These are phyloP conservation scores for Eudorina sp. DNA, from an alignment of 139 green algal genomes.

Conservation along the genomic window DNA sequence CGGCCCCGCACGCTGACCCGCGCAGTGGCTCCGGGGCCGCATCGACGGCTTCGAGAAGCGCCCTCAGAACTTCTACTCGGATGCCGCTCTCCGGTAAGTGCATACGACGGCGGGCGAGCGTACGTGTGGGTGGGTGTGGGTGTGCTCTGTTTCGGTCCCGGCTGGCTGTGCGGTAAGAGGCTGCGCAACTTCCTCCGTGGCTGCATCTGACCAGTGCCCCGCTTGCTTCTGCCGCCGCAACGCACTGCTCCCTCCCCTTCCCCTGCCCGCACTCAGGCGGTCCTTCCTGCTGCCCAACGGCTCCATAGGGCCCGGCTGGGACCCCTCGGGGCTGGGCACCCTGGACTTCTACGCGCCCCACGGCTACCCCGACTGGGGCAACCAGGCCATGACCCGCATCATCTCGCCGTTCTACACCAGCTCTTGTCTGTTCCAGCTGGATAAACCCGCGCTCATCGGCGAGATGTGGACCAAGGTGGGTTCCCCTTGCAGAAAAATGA, in stretches of 20 bases:
- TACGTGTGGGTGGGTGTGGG: too few species aligned
- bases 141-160: too few species aligned
- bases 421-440: not conserved
- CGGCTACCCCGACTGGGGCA: conserved; percentile 43
- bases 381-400: not conserved
- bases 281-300: not conserved
- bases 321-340: not conserved
- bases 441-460: conserved; percentile 32
- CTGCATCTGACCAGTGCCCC: too few species aligned
- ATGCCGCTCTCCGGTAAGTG: not conserved
- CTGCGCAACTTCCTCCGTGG: too few species aligned
- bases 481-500: too few species aligned
- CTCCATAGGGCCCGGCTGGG: not conserved
- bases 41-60: conserved; percentile 5
- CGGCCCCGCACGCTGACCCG: not conserved
- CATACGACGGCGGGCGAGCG: too few species aligned
- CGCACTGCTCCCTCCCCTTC: too few species aligned
- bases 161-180: too few species aligned
- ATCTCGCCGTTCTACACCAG: not conserved
- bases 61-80: conserved; percentile 13
- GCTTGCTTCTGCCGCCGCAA: too few species aligned
- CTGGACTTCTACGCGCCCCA: conserved; percentile 46
- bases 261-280: too few species aligned
- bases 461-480: conserved; percentile 31
- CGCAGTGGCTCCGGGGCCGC: not conserved